These are phyloP conservation scores for Xylaria flabelliformis DNA, from an alignment of 495 filamentous ascomycete genomes.

Conservation along the genomic window DNA sequence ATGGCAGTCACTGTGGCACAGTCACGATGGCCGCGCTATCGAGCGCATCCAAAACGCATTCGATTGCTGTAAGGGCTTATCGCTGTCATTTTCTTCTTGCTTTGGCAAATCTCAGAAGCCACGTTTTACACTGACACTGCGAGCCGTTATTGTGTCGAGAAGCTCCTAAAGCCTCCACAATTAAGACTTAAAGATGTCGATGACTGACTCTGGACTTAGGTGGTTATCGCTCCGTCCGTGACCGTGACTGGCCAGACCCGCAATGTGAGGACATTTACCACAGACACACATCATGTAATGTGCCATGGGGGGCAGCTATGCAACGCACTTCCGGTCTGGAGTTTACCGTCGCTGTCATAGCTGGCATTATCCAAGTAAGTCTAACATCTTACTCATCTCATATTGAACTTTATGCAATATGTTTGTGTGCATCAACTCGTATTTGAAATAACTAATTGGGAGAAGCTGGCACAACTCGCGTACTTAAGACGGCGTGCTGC, in stretches of 20 bases:
- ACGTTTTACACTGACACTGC: neutral
- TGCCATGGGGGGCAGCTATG: conserved; percentile 36
- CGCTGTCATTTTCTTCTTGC: neutral
- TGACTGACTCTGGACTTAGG: neutral
- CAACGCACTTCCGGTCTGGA: conserved; percentile 36
- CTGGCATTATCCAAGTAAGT: conserved; percentile 43
- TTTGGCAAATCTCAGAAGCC: neutral
- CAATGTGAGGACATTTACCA: conserved; percentile 22
- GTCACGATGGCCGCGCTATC: conserved; percentile 58
- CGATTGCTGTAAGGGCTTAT: conserved; percentile 57
- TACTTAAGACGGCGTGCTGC: conserved; percentile 30
- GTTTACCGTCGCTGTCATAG: conserved; percentile 35
- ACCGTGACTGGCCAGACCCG: conserved; percentile 60
- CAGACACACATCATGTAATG: conserved; percentile 31
- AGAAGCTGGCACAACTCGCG: conserved; percentile 32
- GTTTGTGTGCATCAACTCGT: conserved; percentile 6
- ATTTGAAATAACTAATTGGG: neutral
- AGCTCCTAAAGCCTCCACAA: neutral
- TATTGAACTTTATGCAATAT: neutral
- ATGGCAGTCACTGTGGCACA: conserved; percentile 60
- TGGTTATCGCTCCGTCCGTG: conserved; percentile 60
- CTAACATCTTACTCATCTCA: neutral
- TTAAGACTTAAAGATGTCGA: neutral
- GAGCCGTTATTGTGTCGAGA: neutral
- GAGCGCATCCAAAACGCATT: conserved; percentile 67